Base-by-base conservation (phyloP, 257 asterid genomes). In the Jacaranda copaia region DNA sequence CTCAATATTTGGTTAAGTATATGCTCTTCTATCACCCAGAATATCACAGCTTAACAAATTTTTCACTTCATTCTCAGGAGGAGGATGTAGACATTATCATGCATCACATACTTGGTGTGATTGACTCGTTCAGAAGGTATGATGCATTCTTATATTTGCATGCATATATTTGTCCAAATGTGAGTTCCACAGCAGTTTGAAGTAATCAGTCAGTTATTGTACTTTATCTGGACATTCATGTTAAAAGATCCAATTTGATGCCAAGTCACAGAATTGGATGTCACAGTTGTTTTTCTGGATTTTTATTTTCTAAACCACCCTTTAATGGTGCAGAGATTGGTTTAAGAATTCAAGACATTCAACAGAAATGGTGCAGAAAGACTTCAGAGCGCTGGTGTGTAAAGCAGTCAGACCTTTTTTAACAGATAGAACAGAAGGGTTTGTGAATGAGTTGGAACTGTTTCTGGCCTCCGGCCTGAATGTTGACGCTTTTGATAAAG, bases 391-490 rank as follows among this genome's bases (percentile, higher is more conserved):
- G 8, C 25, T 79, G 14, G 88, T 89, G 8, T 87, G 84, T 8
- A 85, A 85, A 80, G 96, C 97, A 49, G 85, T 79, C n/a, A 81
- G 84, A 70, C 91, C 88, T 72, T 93, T 93, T 70, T 20, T 91
- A 74, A 82, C 88, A 4, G 93, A 96, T 53, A 81, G 97, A 84
- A 80, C 91, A 15, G 88, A 84, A 65, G 83, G 89, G 78, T 91
- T 93, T 75, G 84, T 86, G 68, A 75, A 83, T 52, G 97, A 93
- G 77, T 45, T 91, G 52, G 90, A 93, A 81, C 72, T 88, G 49
- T 93, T 92, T 88, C 72, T 92, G 61, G 96, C 90, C 38, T 88
- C 96, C n/a, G 93, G 90, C 52, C 77, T 93, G 79, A 93, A 83
- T 78, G 75, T 93, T 48, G 85, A 84, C 55, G 97, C 98, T 35